A percentile compares a stretch with the other conserved stretches of the same genome.
These are phyloP conservation scores for Alternaria tenuissima DNA, from an alignment of 2,329 filamentous ascomycete genomes.

Conservation along the genomic window DNA sequence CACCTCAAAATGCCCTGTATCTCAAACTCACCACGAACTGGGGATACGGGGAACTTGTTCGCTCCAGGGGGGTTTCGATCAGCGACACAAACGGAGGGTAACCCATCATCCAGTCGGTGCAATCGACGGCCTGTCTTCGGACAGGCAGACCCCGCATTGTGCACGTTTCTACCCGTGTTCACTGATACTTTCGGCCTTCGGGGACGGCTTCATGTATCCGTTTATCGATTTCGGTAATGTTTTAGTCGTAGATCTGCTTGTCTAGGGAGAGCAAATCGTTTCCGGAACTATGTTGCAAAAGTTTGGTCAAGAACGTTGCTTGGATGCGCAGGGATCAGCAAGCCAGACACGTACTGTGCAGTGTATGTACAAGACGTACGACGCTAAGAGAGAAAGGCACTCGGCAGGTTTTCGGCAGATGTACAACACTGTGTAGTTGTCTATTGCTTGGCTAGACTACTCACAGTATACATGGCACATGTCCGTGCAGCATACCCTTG, in stretches of 20 bases:
- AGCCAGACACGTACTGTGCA: not conserved
- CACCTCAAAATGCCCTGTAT: not conserved
- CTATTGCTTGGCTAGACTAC: not conserved
- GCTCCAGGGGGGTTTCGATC: not conserved
- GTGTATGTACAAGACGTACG: not conserved
- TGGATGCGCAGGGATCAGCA: not conserved
- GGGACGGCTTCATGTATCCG: not conserved
- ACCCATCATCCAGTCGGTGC: not conserved
- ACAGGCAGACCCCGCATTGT: not conserved
- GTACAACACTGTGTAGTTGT: not conserved
- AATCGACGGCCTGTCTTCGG: constrained; percentile 5
- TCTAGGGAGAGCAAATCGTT: not conserved
- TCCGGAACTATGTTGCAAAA: not conserved
- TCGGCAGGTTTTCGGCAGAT: not conserved
- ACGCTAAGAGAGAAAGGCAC: not conserved
- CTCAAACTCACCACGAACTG: constrained; percentile 1
- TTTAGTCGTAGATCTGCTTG: not conserved
- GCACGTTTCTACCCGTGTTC: not conserved
- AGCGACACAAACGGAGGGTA: not conserved
- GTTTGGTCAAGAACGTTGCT: not conserved
- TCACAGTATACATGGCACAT: not conserved
- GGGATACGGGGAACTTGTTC: not conserved
- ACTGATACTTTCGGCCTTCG: constrained; percentile 1
- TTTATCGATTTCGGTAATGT: not conserved
- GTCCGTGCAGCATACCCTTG: not conserved